Base-by-base conservation (phyloP, 78 protist species). In the Chrysochromulina parva region DNA sequence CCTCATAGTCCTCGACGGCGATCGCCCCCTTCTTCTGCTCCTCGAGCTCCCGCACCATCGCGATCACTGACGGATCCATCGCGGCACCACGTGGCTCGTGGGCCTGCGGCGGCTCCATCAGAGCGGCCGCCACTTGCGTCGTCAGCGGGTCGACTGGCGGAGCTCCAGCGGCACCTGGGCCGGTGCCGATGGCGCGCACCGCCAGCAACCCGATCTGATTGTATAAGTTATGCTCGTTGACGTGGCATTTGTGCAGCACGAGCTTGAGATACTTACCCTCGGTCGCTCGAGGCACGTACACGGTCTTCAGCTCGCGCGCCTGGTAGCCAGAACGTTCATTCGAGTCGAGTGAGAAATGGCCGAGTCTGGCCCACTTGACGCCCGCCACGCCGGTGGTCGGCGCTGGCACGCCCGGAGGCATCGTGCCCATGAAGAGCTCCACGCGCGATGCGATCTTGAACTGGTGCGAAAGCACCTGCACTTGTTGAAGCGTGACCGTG, bases 301-400 rank as follows among this genome's bases (percentile, higher is more conserved):
- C 91, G 10, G 88, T 74, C 85, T 93, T 93, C 17, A 93, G 91
- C 82, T 93, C 95, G 48, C 95, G 92, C 65, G 93, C 85, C 78
- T 55, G 38, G 84, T 24, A 86, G 47, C 62, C 53, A 5, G 92
- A 26, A 47, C 78, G 60, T 55, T 57, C 88, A 88, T 89, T 93
- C 47, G 52, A 0, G 66, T 54, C 58, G 84, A 93, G 65, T 14
- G 84, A 58, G 24, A 93, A 50, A 73, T 90, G 76, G 24, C 95
- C 95, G 58, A 93, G 92, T 3, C 91, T 74, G 59, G 2, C 0
- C 69, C 48, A 89, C 24, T 1, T 13, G 38, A 1, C 69, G 1
- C 93, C 78, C 24, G 38, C 38, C 59, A 50, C 5, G 24, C n/a
- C 26, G n/a, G 5, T 20, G 24, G 4, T 62, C 20, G 91, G 88